Percentiles rank a stretch among this genome's conserved stretches.
Conservation (phyloP, 1,284 basidiomycete genomes). For the Thecaphora frezii region DNA sequence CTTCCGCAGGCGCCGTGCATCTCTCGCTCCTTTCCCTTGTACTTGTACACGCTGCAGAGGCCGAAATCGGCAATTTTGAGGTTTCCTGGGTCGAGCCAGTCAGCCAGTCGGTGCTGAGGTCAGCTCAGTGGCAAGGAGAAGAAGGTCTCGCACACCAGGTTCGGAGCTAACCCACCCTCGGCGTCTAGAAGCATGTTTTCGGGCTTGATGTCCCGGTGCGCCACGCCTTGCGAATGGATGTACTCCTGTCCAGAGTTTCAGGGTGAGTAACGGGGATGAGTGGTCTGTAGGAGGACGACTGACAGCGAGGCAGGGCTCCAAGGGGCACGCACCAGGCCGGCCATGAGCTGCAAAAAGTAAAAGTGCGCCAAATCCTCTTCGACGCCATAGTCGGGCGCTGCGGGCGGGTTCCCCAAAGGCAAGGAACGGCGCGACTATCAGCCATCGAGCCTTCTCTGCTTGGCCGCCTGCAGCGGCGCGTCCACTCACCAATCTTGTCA, state of each 20-base stretch:
- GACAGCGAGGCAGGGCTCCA: slow-evolving; percentile 1
- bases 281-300: neutral
- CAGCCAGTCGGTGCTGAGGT: too few species aligned
- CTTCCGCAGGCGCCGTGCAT: slow-evolving; percentile 73
- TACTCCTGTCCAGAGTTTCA: slow-evolving; percentile 60
- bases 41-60: slow-evolving; percentile 83
- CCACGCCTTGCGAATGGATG: slow-evolving; percentile 71
- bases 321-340: slow-evolving; percentile 67
- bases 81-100: too few species aligned
- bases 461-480: too few species aligned
- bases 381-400: slow-evolving; percentile 77
- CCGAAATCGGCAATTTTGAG: slow-evolving; percentile 97
- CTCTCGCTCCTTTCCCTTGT: slow-evolving; percentile 74
- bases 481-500: slow-evolving; percentile 84
- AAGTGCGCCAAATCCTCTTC: slow-evolving; percentile 84
- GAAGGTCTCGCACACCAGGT: neutral
- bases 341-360: slow-evolving; percentile 85
- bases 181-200: slow-evolving; percentile 65
- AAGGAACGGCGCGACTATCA: neutral
- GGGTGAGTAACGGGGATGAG: neutral
- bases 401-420: neutral
- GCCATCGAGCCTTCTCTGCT: too few species aligned
- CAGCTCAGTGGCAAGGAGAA: too few species aligned
- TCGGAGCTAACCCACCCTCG: slow-evolving; percentile 13
- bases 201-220: slow-evolving; percentile 62